Conservation (phyloP, 129 eudicot genomes). For the Arctium lappa region DNA sequence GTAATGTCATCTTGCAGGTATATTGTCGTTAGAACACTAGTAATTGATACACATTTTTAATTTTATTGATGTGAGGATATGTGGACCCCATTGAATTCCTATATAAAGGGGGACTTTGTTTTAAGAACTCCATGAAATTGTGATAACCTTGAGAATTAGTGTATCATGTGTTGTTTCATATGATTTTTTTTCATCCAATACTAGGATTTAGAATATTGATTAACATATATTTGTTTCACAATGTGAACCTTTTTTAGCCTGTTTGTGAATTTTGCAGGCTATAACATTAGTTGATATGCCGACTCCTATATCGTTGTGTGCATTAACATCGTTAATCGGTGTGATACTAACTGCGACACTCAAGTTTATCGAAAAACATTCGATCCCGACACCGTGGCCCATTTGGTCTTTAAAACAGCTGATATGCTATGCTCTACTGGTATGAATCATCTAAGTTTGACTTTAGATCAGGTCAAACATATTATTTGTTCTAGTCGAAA, state of each 20-base stretch:
- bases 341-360: constrained; percentile 35
- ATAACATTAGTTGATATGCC: constrained; percentile 52
- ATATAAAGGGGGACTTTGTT: no score
- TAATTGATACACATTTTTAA: no score
- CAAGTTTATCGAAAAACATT: constrained; percentile 31
- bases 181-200: no score
- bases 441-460: constrained; percentile 19
- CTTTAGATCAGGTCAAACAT: not conserved
- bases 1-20: constrained; percentile 67
- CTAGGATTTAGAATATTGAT: no score
- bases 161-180: no score
- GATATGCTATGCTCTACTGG: constrained; percentile 50
- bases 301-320: constrained; percentile 59
- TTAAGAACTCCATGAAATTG: no score
- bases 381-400: constrained; percentile 34
- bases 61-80: no score
- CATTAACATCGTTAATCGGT: constrained; percentile 60
- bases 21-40: not conserved
- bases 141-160: no score
- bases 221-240: no score
- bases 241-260: no score
- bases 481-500: not conserved
- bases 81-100: not conserved
- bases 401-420: constrained; percentile 24
- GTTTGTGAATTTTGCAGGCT: constrained; percentile 39